Conservation (phyloP, 371 early-diverging fungal species). For the Basidiobolus meristosporus region DNA sequence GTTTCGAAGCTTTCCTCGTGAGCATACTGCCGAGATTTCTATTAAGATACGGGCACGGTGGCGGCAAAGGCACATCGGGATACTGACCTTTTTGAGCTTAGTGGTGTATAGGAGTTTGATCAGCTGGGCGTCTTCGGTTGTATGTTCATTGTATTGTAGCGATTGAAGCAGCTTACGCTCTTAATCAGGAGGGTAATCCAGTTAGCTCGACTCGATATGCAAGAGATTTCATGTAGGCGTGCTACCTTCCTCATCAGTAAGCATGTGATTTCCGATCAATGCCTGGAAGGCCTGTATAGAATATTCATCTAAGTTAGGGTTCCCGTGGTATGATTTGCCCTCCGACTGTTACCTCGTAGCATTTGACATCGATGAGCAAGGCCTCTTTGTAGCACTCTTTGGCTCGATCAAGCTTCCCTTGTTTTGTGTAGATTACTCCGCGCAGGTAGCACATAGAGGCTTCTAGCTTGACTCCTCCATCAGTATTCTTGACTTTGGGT, state of each 20-base stretch:
- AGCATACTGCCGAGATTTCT: neutral
- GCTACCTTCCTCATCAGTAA: slow-evolving; percentile 37
- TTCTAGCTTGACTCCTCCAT: slow-evolving; percentile 20
- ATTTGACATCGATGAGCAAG: slow-evolving; percentile 36
- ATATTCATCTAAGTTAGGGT: neutral
- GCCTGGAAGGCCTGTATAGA: slow-evolving; percentile 27
- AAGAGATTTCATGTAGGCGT: too few relatives aligned
- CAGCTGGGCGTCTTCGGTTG: slow-evolving; percentile 23
- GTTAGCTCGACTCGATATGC: neutral
- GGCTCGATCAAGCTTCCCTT: slow-evolving; percentile 24
- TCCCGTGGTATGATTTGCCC: slow-evolving; percentile 1
- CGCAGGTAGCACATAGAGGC: slow-evolving; percentile 40
- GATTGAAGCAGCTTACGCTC: slow-evolving; percentile 33
- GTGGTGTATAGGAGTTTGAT: slow-evolving; percentile 33
- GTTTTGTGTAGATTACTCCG: slow-evolving; percentile 30
- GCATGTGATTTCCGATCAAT: slow-evolving; percentile 28
- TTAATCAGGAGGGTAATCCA: slow-evolving; percentile 4
- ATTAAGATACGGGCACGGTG: too few relatives aligned
- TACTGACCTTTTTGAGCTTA: slow-evolving; percentile 28
- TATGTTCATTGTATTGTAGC: slow-evolving; percentile 28
- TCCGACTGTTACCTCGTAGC: slow-evolving; percentile 24
- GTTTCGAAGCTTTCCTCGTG: neutral
- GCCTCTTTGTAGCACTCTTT: slow-evolving; percentile 43
- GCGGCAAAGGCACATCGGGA: neutral
- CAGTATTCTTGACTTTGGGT: slow-evolving; percentile 6